These are phyloP conservation scores for Trifolium repens DNA, from an alignment of 306 rosid species.

Conservation along the genomic window DNA sequence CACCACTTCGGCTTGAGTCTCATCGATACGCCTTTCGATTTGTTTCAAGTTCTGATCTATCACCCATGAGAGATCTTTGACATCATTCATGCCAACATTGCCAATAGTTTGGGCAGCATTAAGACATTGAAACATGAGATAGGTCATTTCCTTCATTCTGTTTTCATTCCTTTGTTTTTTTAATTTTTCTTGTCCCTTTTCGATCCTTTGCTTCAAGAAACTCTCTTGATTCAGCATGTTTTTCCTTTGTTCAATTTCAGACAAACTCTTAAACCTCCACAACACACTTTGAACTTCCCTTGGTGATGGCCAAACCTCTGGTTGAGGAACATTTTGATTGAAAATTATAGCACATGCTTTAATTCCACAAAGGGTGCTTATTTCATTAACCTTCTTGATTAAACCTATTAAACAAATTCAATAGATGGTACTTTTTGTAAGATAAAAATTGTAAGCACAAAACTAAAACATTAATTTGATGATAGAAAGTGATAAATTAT, in stretches of 20 bases:
- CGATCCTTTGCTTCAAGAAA: constrained; percentile 29
- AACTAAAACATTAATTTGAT: not conserved
- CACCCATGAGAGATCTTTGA: constrained; percentile 28
- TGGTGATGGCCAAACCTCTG: constrained; percentile 51
- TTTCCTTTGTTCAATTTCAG: constrained; percentile 24
- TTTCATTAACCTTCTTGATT: constrained; percentile 34
- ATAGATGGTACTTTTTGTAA: not conserved
- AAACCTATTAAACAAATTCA: constrained; percentile 16
- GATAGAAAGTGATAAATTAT: too few relatives aligned
- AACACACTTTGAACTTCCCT: not conserved
- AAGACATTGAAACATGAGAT: constrained; percentile 28
- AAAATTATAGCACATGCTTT: constrained; percentile 47
- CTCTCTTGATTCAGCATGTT: constrained; percentile 45
- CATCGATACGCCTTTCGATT: not conserved
- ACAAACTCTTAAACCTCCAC: constrained; percentile 13
- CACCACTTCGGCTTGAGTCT: not conserved
- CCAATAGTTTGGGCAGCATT: not conserved
- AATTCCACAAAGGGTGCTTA: constrained; percentile 39
- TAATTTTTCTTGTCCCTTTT: constrained; percentile 34
- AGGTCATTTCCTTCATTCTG: constrained; percentile 25
- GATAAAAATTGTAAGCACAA: not conserved
- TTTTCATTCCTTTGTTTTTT: constrained; percentile 30
- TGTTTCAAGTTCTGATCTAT: constrained; percentile 31
- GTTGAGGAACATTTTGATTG: constrained; percentile 24
- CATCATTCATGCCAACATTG: not conserved